Conservation (phyloP, 345 rosid species). For the Tarenaya hassleriana region DNA sequence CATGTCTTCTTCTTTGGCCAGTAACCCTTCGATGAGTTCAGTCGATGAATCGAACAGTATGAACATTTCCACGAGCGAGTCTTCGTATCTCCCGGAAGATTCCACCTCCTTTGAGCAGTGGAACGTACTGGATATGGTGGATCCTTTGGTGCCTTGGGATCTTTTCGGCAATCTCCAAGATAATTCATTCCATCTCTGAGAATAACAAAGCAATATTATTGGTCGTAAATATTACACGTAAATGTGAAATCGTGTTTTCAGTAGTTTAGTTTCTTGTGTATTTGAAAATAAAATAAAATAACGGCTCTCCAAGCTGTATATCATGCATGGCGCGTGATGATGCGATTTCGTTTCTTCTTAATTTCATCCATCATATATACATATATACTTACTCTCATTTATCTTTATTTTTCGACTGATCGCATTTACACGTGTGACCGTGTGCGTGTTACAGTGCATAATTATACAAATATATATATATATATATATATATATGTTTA, state of each 20-base stretch:
- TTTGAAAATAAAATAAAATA: too few relatives aligned
- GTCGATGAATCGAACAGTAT: slow-evolving; percentile 32
- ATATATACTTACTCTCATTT: not conserved
- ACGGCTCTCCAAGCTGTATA: too few relatives aligned
- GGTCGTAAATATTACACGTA: not conserved
- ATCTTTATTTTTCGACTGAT: not conserved
- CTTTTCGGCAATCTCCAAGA: slow-evolving; percentile 39
- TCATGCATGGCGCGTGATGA: slow-evolving; percentile 12
- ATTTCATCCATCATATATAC: not conserved
- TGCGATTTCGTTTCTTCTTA: slow-evolving; percentile 14
- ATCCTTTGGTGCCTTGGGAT: slow-evolving; percentile 63
- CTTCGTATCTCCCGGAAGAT: slow-evolving; percentile 34
- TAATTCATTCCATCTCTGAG: slow-evolving; percentile 31
- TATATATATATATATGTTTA: not conserved
- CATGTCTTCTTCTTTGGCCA: slow-evolving; percentile 33
- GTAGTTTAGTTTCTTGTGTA: slow-evolving; percentile 19
- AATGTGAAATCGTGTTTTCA: not conserved
- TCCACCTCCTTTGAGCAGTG: slow-evolving; percentile 33
- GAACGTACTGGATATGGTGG: slow-evolving; percentile 45
- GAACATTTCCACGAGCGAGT: slow-evolving; percentile 22
- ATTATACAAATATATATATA: not conserved
- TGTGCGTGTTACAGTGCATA: not conserved
- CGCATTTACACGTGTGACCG: too few relatives aligned
- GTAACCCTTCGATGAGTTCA: too few relatives aligned
- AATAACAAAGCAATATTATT: slow-evolving; percentile 17